phyloP scores from a whole-genome alignment of 2,329 filamentous ascomycete species.

The Alternaria sp. region DNA sequence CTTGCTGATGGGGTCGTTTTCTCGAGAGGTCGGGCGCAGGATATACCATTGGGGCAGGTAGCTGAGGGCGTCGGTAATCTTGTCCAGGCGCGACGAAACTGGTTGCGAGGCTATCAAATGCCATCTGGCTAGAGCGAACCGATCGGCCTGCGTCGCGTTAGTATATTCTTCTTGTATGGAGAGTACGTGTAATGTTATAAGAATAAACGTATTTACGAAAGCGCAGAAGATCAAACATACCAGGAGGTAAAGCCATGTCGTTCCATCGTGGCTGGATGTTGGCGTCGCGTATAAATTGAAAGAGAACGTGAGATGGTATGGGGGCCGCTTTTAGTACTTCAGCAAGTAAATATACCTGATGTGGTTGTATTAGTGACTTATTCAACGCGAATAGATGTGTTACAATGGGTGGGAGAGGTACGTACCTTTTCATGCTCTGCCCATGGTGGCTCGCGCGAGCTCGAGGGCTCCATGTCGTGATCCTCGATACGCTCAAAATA shows the following conservation, averaged over 20 bases:
- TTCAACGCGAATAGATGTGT: slow-evolving; percentile 2
- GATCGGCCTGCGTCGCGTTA: slow-evolving; percentile 41
- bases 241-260: slow-evolving; percentile 57
- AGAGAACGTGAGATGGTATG: slow-evolving; percentile 52
- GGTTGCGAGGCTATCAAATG: slow-evolving; percentile 39
- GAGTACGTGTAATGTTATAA: not conserved
- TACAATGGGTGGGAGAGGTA: slow-evolving; percentile 13
- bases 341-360: slow-evolving; percentile 54
- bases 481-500: slow-evolving; percentile 16
- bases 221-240: slow-evolving; percentile 43
- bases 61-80: slow-evolving; percentile 39
- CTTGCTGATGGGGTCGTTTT: slow-evolving; percentile 46
- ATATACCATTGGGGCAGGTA: slow-evolving; percentile 41
- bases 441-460: slow-evolving; percentile 50
- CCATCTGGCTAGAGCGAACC: slow-evolving; percentile 45
- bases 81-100: slow-evolving; percentile 23
- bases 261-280: slow-evolving; percentile 57
- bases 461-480: slow-evolving; percentile 49
- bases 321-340: slow-evolving; percentile 59
- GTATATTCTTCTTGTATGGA: not conserved
- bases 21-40: slow-evolving; percentile 41
- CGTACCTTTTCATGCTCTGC: slow-evolving; percentile 56
- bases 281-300: slow-evolving; percentile 52
- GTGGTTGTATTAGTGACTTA: slow-evolving; percentile 10
- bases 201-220: not conserved